These are phyloP conservation scores for Ogataea pilisensis DNA, from an alignment of 805 yeast genomes.

Conservation along the genomic window DNA sequence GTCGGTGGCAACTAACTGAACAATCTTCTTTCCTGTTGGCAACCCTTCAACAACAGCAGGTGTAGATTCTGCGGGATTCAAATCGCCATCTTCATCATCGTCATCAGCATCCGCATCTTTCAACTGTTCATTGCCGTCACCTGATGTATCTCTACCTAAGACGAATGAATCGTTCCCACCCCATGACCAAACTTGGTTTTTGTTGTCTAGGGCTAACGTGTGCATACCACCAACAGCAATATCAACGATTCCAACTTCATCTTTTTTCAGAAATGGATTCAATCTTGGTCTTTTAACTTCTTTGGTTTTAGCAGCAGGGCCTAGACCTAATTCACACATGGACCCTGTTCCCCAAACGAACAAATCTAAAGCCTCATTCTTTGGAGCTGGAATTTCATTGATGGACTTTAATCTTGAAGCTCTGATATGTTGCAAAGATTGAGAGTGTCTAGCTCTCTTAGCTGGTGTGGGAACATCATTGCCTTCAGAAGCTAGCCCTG, in stretches of 20 bases:
- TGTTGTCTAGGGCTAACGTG: conserved; percentile 70
- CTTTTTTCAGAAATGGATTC: conserved; percentile 66
- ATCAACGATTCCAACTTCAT: conserved; percentile 70
- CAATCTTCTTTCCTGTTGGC: conserved; percentile 55
- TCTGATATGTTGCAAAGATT: conserved; percentile 41
- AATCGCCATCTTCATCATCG: conserved; percentile 75
- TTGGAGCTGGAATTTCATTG: conserved; percentile 35
- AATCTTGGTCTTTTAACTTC: conserved; percentile 95
- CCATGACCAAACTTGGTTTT: conserved; percentile 94
- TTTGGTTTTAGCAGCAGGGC: conserved; percentile 85
- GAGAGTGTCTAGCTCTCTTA: conserved; percentile 32
- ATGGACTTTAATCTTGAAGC: conserved; percentile 47
- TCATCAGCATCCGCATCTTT: conserved; percentile 62
- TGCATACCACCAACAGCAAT: conserved; percentile 98
- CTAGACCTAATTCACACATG: conserved; percentile 97
- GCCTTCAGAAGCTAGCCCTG: conserved; percentile 15
- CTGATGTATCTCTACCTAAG: conserved; percentile 79
- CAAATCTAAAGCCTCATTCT: conserved; percentile 56
- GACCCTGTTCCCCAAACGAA: conserved; percentile 97
- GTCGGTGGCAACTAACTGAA: conserved; percentile 88
- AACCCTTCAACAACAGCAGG: conserved; percentile 73
- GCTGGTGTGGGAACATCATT: conserved; percentile 22
- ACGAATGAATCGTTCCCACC: conserved; percentile 94
- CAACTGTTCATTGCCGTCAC: conserved; percentile 54
- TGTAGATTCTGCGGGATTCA: conserved; percentile 85